A percentile compares a stretch with the other conserved stretches of the same genome.
These are phyloP conservation scores for Nicotiana otophora DNA, from an alignment of 257 asterid species.

Conservation along the genomic window DNA sequence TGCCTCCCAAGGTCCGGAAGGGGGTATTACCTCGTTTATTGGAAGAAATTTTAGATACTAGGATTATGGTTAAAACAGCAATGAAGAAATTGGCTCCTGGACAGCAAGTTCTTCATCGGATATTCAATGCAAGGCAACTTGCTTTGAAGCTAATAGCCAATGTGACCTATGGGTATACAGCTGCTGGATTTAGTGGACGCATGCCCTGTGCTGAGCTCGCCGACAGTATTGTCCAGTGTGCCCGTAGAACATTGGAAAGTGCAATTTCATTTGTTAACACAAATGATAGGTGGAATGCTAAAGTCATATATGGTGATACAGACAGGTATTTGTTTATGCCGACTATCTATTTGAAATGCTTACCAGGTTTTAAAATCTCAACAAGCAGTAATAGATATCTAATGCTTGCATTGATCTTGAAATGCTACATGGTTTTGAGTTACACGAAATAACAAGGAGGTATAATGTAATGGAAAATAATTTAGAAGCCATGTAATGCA, in stretches of 20 bases:
- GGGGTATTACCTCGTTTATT: constrained; percentile 87
- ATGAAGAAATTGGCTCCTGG: constrained; percentile 76
- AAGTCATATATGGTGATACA: constrained; percentile 90
- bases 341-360: neutral
- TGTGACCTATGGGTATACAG: constrained; percentile 96
- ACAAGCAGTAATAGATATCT: neutral
- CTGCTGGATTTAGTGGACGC: constrained; percentile 99
- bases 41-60: constrained; percentile 87
- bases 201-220: constrained; percentile 99
- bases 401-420: neutral
- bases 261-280: constrained; percentile 81
- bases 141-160: constrained; percentile 97
- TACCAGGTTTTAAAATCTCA: neutral
- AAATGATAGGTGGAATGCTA: constrained; percentile 75
- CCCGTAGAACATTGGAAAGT: constrained; percentile 82
- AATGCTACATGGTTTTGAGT: neutral
- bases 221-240: constrained; percentile 97
- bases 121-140: constrained; percentile 88
- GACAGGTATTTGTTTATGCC: constrained; percentile 50
- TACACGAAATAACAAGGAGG: neutral
- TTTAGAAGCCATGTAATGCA: neutral
- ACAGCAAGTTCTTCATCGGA: constrained; percentile 71
- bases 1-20: constrained; percentile 64
- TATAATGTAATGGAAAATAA: neutral
- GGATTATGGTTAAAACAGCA: constrained; percentile 96